These are phyloP conservation scores for Tetradesmus obliquus DNA, from an alignment of 139 green algal species.

Conservation along the genomic window DNA sequence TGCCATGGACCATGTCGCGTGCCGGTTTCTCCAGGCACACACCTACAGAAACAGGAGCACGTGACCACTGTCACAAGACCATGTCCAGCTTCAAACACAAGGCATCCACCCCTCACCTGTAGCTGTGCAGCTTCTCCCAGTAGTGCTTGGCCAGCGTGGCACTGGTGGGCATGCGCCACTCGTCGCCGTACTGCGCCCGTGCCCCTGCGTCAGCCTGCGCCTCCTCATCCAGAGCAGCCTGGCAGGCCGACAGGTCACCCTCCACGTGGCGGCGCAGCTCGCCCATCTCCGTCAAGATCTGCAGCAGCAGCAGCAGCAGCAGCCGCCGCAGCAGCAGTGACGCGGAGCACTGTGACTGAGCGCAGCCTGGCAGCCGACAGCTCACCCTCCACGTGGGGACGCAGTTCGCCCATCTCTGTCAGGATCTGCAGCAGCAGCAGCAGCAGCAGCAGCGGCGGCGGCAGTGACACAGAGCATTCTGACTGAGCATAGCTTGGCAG, in stretches of 20 bases:
- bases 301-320: background rate
- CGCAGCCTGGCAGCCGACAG: constrained; percentile 72
- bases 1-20: background rate
- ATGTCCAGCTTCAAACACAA: background rate
- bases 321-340: background rate
- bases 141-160: constrained; percentile 74
- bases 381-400: constrained; percentile 69
- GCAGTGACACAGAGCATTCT: too few species aligned
- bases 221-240: constrained; percentile 54
- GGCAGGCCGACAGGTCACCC: constrained; percentile 66
- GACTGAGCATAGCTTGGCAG: constrained; percentile 28
- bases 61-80: background rate
- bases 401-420: constrained; percentile 75
- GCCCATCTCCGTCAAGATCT: constrained; percentile 71
- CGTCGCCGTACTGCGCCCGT: constrained; percentile 68
- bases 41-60: background rate
- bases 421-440: constrained; percentile 55
- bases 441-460: background rate
- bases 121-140: constrained; percentile 77
- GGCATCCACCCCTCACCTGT: constrained; percentile 51
- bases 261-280: constrained; percentile 78
- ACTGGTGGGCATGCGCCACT: constrained; percentile 66
- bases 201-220: constrained; percentile 50
- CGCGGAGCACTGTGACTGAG: background rate
- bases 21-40: background rate